phyloP scores from a whole-genome alignment of 306 rosid species.

The Rubus parviflorus region DNA sequence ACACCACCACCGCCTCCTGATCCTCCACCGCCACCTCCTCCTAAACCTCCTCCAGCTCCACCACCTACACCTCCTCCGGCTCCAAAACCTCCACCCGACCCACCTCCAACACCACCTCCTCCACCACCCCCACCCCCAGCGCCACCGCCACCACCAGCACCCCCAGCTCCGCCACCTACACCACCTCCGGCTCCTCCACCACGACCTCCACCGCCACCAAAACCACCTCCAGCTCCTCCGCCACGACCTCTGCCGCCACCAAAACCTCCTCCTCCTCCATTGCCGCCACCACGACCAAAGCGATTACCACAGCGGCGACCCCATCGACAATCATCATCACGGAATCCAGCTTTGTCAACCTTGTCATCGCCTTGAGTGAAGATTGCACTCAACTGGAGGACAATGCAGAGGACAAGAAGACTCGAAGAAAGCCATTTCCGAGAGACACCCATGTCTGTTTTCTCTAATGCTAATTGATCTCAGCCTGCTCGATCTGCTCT shows the following conservation, averaged over 20 bases:
- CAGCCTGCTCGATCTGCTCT: background rate
- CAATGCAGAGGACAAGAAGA: constrained; percentile 52
- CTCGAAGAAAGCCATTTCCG: constrained; percentile 46
- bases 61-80: constrained; percentile 45
- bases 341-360: constrained; percentile 44
- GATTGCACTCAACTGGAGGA: constrained; percentile 46
- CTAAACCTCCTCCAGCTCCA: constrained; percentile 45
- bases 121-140: constrained; percentile 23
- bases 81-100: constrained; percentile 39
- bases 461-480: background rate
- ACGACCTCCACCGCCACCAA: constrained; percentile 46
- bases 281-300: constrained; percentile 14
- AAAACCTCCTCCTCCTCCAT: constrained; percentile 29
- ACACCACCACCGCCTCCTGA: constrained; percentile 21
- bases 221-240: constrained; percentile 22
- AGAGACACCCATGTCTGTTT: constrained; percentile 35
- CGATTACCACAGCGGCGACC: constrained; percentile 46
- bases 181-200: constrained; percentile 43
- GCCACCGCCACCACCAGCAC: constrained; percentile 45
- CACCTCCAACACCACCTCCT: constrained; percentile 35
- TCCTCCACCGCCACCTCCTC: constrained; percentile 41
- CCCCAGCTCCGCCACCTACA: constrained; percentile 39
- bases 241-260: constrained; percentile 30
- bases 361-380: constrained; percentile 49
- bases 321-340: constrained; percentile 50